Evolutionary conservation across 129 eudicot genomes (phyloP), one percentile per base, ranked within the genome.

Genomic region (Kitagawia praeruptora): DNA sequence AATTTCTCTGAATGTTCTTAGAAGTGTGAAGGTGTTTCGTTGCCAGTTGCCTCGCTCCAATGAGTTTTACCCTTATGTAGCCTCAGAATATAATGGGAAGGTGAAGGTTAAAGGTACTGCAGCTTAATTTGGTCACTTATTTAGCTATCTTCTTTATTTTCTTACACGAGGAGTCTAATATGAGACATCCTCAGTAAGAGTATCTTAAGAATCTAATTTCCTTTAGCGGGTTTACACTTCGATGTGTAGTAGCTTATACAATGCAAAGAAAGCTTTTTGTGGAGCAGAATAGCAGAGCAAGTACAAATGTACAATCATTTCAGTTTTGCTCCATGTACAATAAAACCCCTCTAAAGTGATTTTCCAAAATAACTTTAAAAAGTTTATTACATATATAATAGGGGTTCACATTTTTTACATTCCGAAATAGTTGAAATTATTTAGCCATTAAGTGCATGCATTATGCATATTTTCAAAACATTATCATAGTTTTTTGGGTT

Each of bases 21-120:
- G 0, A 64, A 94, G 97, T 82, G 87, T 94, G 80, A 92, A 94
- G 96, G 96, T 90, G 72, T 89, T 90, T 25, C 92, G 98, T 79
- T 87, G 91, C 80, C 98, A 92, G 84, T 82, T 94, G 82, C 87
- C 97, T 2, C 86, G 81, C 56, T 61, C 81, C 75, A 94, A 92
- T 80, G 77, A 87, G 47, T 92, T 92, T 82, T 94, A 94, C 85
- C 85, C 93, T 69, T 74, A 81, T 53, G 90, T 89, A 78, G 53
- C 89, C 21, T 96, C 94, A 49, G 81, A 81, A 69, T 41, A 82
- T 76, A 78, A 92, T 86, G 98, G 34, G 34, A 31, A 92, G 85
- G 98, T 92, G 45, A 84, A 88, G 18, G 41, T 83, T 61, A 89
- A 86, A 89, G 98, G 98, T 94, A 85, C 27, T 75, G 34, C 8